Conservation (phyloP, 257 asterid species). For the Vinca minor region DNA sequence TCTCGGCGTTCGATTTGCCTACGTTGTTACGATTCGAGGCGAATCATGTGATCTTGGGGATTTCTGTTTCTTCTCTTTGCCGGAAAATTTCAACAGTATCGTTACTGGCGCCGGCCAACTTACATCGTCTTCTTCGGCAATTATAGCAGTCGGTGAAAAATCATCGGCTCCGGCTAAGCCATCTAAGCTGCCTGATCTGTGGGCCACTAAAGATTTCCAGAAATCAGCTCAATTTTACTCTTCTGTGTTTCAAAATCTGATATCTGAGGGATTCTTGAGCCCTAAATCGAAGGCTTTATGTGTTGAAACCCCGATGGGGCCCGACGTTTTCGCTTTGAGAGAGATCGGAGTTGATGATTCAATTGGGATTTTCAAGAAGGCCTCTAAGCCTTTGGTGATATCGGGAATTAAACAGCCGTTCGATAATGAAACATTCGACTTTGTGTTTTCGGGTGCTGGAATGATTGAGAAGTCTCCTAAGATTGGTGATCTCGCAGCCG, state of each 20-base stretch:
- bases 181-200: no score
- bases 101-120: constrained; percentile 38
- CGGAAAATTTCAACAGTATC: constrained; percentile 58
- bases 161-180: no score
- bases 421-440: constrained; percentile 24
- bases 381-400: constrained; percentile 62
- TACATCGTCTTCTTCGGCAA: constrained; percentile 46
- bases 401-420: constrained; percentile 33
- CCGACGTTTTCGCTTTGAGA: constrained; percentile 71
- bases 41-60: constrained; percentile 84
- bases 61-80: constrained; percentile 84
- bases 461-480: constrained; percentile 32
- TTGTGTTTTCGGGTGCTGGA: constrained; percentile 37
- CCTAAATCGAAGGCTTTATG: no score
- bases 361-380: constrained; percentile 56
- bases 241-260: no score
- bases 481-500: constrained; percentile 26
- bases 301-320: no score
- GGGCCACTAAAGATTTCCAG: no score
- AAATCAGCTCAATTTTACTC: no score
- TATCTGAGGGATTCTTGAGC: no score
- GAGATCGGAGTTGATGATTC: constrained; percentile 75
- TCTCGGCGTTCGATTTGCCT: constrained; percentile 67
- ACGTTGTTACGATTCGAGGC: constrained; percentile 76
- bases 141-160: constrained; percentile 31